phyloP scores from a whole-genome alignment of 208 protist genomes.

The Strigomonas oncopelti region DNA sequence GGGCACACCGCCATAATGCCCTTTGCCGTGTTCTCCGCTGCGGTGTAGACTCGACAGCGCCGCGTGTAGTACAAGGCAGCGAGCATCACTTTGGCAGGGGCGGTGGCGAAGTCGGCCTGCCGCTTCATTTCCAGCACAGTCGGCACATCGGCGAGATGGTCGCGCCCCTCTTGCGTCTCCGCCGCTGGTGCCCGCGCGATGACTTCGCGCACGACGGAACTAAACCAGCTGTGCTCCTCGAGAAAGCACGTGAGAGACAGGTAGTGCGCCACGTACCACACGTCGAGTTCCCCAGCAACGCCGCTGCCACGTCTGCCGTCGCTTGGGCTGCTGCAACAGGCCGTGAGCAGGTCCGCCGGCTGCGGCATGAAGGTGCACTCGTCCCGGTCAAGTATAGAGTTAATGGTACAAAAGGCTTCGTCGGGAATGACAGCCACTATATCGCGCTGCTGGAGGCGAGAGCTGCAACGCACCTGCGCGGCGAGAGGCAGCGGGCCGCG shows the following conservation, averaged over 20 bases:
- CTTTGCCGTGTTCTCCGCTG: not conserved
- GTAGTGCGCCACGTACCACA: not conserved
- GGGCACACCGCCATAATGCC: not conserved
- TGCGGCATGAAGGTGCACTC: not conserved
- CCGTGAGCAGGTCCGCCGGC: not conserved
- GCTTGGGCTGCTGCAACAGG: not conserved
- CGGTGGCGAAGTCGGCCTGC: not conserved
- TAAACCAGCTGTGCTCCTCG: not conserved
- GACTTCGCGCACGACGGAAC: not conserved
- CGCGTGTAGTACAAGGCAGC: not conserved
- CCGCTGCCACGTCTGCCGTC: no score
- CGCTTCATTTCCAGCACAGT: not conserved
- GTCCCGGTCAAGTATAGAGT: not conserved
- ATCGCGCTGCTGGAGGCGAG: not conserved
- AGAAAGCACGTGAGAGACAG: not conserved
- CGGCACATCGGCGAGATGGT: not conserved
- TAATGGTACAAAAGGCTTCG: not conserved
- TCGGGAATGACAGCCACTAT: not conserved
- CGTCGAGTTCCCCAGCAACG: not conserved
- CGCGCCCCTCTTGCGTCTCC: not conserved
- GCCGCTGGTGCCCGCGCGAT: not conserved
- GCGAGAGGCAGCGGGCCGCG: not conserved
- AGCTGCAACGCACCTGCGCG: not conserved
- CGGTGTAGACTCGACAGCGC: not conserved
- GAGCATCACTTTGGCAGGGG: not conserved